Base-by-base conservation (phyloP, 139 green algal genomes). In the Volvox africanus region DNA sequence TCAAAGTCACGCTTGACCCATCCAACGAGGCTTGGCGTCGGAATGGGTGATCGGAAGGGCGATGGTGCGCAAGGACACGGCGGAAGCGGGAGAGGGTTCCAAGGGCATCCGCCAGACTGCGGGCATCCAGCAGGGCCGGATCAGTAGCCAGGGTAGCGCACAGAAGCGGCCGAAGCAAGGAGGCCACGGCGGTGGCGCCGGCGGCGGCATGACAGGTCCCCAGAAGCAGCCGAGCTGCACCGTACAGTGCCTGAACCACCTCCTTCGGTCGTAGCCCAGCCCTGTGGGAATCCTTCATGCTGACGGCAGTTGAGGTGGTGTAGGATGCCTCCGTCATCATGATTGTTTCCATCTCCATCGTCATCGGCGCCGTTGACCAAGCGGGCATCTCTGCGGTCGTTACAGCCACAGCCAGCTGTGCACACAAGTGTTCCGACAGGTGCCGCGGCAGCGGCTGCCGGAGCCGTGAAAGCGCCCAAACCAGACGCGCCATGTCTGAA, bases 31-130 rank as follows among this genome's bases (percentile, higher is more conserved):
- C 9, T 55, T 55, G 44, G 44, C 44, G 44, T 55, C 9, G 44
- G 44, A 5, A 9, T 14, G 44, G 44, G 44, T 55, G 44, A 55
- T 36, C 9, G 50, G 33, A 16, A 36, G 65, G 36, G 19, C 36
- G 85, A 71, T 89, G 71, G 0, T 18, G 17, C 9, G 35, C 85
- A 0, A 90, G 69, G 1, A 6, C 20, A 13, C 37, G 50, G 50
- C 86, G 86, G 73, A 62, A 76, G 50, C 86, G 86, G 13, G 86
- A 90, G 37, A 90, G 44, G 9, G 73, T 76, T 32, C 86, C 86
- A 18, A 90, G 86, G 0, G 24, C 86, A 30, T 90, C 86, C 0
- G 86, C 86, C 20, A 90, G 73, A 2, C 16, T 26, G 50, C 73
- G 73, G 2, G 18, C 22, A 32, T 90, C 86, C 21, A 90, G 44